These are phyloP conservation scores for Diphasiastrum complanatum DNA, from an alignment of 83 land plant species.

Conservation along the genomic window DNA sequence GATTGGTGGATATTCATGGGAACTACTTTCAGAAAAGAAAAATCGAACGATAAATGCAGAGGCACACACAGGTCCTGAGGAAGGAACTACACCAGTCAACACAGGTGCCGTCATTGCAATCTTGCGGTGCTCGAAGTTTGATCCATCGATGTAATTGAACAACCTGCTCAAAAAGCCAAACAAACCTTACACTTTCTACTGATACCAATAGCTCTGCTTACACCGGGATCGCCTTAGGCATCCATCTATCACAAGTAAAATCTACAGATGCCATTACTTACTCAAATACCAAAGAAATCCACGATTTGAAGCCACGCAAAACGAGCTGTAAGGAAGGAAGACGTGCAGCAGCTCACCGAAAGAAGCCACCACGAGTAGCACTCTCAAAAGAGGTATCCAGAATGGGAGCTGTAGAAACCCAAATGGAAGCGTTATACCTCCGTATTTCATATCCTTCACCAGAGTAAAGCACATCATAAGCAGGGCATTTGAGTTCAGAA, in stretches of 20 bases:
- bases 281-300: too few species aligned
- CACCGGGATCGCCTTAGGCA: too few species aligned
- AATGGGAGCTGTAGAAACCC: slow-evolving; percentile 3
- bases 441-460: not conserved
- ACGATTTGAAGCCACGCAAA: too few species aligned
- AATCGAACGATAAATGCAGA: slow-evolving; percentile 7
- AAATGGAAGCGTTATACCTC: slow-evolving; percentile 1
- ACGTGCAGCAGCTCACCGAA: not conserved
- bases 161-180: slow-evolving; percentile 1
- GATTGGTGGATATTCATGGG: not conserved
- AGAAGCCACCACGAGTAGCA: slow-evolving; percentile 2
- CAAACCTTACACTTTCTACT: too few species aligned
- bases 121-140: not conserved
- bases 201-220: too few species aligned
- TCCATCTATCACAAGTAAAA: too few species aligned
- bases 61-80: slow-evolving; percentile 6
- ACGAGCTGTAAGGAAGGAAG: too few species aligned
- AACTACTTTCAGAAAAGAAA: not conserved
- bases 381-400: slow-evolving; percentile 3
- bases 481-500: slow-evolving; percentile 2
- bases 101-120: slow-evolving; percentile 13
- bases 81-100: slow-evolving; percentile 5
- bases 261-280: too few species aligned
- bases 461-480: not conserved
- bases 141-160: slow-evolving; percentile 2